Evolutionary conservation across 179 eudicot genomes (phyloP), one percentile per base, ranked within the genome.

Genomic region (Drosera spatulata): DNA sequence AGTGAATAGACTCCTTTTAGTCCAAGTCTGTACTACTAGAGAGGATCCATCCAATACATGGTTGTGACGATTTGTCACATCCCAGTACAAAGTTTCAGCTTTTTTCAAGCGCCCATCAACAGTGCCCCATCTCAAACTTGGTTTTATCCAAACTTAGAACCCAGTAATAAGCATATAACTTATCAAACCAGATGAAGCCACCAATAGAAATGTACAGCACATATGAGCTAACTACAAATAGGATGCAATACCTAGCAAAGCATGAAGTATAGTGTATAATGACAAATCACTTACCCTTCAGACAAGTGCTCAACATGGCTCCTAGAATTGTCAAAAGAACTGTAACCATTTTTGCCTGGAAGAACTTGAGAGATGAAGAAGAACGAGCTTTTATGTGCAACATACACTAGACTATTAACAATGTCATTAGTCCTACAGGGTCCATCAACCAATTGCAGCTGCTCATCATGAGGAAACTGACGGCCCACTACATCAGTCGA

Each of bases 401-500:
- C 91, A 76, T 86, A 90, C 6, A 94, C 85, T 78, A 94, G 78
- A 69, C 99, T 94, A 77, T 87, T 79, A 57, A 73, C 66, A 50
- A 94, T 72, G 68, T 83, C 80, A 46, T 77, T 56, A 50, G 61
- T 61, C 51, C 69, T 71, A 56, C 51, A 72, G 66, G 72, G 76
- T 58, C 99, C 97, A 85, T 83, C 82, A 62, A 87, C 91, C 63
- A 94, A 96, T 72, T 77, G 80, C 73, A 94, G 73, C 52, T 57
- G 64, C 50, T 55, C 64, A 46, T 58, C 64, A 39, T 61, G 46
- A 62, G 69, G 55, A 61, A 53, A 53, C 44, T 38, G 65, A 45
- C 53, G 54, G 14, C 46, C 69, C 56, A 14, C 58, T 60, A 59
- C 45, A 63, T 46, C 60, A 48, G 69, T 50, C 42, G 69, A 63